Evolutionary conservation across 192 early-diverging fungal genomes (phyloP).

Genomic region (Lobosporangium transversale): DNA sequence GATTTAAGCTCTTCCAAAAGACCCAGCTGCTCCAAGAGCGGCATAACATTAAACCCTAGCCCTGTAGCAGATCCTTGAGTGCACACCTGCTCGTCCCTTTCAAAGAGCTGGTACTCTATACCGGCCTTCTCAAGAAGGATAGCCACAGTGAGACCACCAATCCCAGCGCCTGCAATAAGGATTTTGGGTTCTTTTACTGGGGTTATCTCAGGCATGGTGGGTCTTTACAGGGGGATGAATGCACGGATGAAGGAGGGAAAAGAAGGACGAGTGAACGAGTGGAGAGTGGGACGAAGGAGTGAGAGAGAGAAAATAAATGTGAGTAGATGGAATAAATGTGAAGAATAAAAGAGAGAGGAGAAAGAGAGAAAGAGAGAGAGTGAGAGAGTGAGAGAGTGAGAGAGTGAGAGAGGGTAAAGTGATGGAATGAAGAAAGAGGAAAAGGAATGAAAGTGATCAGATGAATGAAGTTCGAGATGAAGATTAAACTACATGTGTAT

Average conservation of each 20-base stretch:
- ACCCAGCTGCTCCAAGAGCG: constrained; percentile 38
- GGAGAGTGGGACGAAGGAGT: not conserved
- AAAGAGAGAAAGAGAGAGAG: not conserved
- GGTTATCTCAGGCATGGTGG: not conserved
- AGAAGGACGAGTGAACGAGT: too few species aligned
- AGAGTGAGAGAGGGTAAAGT: not conserved
- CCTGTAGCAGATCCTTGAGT: constrained; percentile 13
- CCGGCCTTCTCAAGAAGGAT: constrained; percentile 32
- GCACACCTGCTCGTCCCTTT: constrained; percentile 1
- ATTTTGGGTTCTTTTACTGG: constrained; percentile 20
- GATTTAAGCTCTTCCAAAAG: constrained; percentile 20
- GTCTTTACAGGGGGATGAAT: too few species aligned
- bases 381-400: not conserved
- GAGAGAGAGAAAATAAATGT: not conserved
- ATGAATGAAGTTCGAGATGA: not conserved
- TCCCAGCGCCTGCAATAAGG: constrained; percentile 34
- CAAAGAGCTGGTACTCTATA: constrained; percentile 28
- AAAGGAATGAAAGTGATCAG: not conserved
- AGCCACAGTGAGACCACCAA: constrained; percentile 22
- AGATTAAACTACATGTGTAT: not conserved
- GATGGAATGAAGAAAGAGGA: not conserved
- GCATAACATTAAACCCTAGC: constrained; percentile 35
- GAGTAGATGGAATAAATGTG: not conserved
- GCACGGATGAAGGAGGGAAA: too few species aligned
- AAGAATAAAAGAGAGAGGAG: not conserved